These are phyloP conservation scores for Auricularia cornea DNA, from an alignment of 768 basidiomycete species.

Conservation along the genomic window DNA sequence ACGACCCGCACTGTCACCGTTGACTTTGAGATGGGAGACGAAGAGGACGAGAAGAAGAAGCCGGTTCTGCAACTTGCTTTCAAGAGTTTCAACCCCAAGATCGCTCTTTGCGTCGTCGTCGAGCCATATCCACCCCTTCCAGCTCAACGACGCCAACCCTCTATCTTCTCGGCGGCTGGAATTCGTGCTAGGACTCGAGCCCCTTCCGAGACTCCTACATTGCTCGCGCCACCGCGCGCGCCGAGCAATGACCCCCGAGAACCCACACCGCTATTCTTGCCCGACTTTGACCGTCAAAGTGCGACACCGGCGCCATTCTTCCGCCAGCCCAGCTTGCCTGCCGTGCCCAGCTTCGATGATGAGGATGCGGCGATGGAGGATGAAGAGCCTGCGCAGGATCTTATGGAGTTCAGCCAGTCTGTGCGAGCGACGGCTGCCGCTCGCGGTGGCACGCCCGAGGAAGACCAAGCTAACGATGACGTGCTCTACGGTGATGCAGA, in stretches of 20 bases:
- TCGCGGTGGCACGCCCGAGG: constrained; percentile 51
- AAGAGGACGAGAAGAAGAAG: constrained; percentile 62
- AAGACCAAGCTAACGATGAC: constrained; percentile 70
- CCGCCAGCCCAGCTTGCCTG: constrained; percentile 22
- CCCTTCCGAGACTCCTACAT: constrained; percentile 17
- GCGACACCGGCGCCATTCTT: constrained; percentile 31
- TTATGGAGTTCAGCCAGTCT: constrained; percentile 71
- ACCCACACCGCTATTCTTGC: constrained; percentile 68
- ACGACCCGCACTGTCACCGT: constrained; percentile 9
- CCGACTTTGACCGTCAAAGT: constrained; percentile 44
- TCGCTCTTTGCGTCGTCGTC: constrained; percentile 66
- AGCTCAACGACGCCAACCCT: neutral
- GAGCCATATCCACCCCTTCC: constrained; percentile 66
- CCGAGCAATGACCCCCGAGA: constrained; percentile 21
- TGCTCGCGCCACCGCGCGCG: constrained; percentile 17
- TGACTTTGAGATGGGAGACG: constrained; percentile 44
- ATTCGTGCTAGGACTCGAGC: neutral
- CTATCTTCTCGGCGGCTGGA: neutral
- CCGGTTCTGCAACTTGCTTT: constrained; percentile 58
- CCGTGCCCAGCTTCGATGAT: constrained; percentile 38
- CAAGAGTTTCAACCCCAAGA: constrained; percentile 61
- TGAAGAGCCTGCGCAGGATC: constrained; percentile 27
- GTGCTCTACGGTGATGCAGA: constrained; percentile 79
- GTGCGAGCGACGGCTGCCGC: constrained; percentile 50
- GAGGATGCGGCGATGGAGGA: constrained; percentile 16